These are phyloP conservation scores for Fusarium euwallaceae DNA, from an alignment of 2,329 filamentous ascomycete genomes.

Conservation along the genomic window DNA sequence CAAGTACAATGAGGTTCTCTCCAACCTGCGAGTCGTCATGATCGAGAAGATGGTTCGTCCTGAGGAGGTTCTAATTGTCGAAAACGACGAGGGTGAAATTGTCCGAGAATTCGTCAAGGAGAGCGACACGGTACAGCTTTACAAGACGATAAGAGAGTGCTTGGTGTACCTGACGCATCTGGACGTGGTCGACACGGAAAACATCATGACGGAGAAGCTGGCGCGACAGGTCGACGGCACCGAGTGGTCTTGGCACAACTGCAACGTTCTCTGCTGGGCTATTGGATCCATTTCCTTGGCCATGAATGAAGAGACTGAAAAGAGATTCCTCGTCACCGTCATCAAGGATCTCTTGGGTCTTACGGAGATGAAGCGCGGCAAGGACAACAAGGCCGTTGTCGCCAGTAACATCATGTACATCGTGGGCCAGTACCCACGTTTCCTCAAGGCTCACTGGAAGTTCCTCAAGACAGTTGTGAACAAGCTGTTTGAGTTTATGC, in stretches of 20 bases:
- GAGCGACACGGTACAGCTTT: slow-evolving; percentile 97
- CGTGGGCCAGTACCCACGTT: slow-evolving; percentile 97
- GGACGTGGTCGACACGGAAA: slow-evolving; percentile 96
- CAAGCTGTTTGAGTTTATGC: slow-evolving; percentile 99
- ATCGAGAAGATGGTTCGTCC: slow-evolving; percentile 99
- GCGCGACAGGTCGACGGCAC: slow-evolving; percentile 92
- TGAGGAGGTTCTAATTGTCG: slow-evolving; percentile 98
- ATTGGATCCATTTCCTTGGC: slow-evolving; percentile 98
- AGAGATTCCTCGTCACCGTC: slow-evolving; percentile 96
- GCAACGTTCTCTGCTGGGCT: slow-evolving; percentile 99
- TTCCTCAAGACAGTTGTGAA: slow-evolving; percentile 99
- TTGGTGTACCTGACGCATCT: slow-evolving; percentile 97
- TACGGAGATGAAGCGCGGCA: slow-evolving; percentile 99
- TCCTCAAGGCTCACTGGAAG: slow-evolving; percentile 99
- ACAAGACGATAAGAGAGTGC: slow-evolving; percentile 98
- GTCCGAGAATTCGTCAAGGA: slow-evolving; percentile 99
- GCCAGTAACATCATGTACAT: slow-evolving; percentile 99
- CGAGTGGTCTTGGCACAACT: slow-evolving; percentile 99
- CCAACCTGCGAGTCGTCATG: slow-evolving; percentile 96
- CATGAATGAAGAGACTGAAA: slow-evolving; percentile 99
- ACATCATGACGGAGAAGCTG: slow-evolving; percentile 99
- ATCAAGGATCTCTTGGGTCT: slow-evolving; percentile 97
- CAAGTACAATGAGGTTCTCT: slow-evolving; percentile 95
- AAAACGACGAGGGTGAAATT: slow-evolving; percentile 99
- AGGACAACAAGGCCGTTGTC: slow-evolving; percentile 99